phyloP scores from a whole-genome alignment of 2,329 filamentous ascomycete genomes.

The Cladosporium oxysporum region DNA sequence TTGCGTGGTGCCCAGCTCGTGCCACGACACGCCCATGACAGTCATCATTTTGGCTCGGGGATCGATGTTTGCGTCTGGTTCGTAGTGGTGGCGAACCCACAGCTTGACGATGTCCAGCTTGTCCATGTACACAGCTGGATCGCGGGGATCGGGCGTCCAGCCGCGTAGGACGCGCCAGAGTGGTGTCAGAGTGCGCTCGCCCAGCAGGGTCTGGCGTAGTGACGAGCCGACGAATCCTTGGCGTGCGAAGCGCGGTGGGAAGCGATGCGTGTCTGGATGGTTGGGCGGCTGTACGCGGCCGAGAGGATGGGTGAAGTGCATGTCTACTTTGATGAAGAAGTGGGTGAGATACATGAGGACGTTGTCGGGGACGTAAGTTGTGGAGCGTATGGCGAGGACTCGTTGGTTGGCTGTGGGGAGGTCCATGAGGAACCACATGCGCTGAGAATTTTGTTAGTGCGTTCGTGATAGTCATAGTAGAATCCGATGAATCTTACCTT shows the following conservation, averaged over 20 bases:
- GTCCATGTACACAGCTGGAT: slow-evolving; percentile 31
- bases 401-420: slow-evolving; percentile 60
- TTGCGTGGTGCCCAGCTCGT: slow-evolving; percentile 56
- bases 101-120: slow-evolving; percentile 57
- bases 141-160: slow-evolving; percentile 39
- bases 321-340: slow-evolving; percentile 71
- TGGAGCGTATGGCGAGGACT: slow-evolving; percentile 55
- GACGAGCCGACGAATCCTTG: slow-evolving; percentile 52
- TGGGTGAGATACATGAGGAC: slow-evolving; percentile 64
- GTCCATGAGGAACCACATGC: slow-evolving; percentile 75
- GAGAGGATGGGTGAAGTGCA: slow-evolving; percentile 67
- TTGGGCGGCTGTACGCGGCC: slow-evolving; percentile 29
- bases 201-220: slow-evolving; percentile 54
- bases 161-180: slow-evolving; percentile 63
- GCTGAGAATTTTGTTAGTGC: slow-evolving; percentile 51
- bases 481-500: slow-evolving; percentile 17
- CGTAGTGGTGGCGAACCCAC: slow-evolving; percentile 60
- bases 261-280: slow-evolving; percentile 15
- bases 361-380: slow-evolving; percentile 55
- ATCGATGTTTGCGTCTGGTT: slow-evolving; percentile 31
- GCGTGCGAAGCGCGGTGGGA: slow-evolving; percentile 28
- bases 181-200: slow-evolving; percentile 34
- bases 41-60: slow-evolving; percentile 19
- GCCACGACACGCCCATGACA: slow-evolving; percentile 55
- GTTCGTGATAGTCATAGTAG: not conserved